These are phyloP conservation scores for Hypoxylon sp. DNA, from an alignment of 2,329 filamentous ascomycete species.

Conservation along the genomic window DNA sequence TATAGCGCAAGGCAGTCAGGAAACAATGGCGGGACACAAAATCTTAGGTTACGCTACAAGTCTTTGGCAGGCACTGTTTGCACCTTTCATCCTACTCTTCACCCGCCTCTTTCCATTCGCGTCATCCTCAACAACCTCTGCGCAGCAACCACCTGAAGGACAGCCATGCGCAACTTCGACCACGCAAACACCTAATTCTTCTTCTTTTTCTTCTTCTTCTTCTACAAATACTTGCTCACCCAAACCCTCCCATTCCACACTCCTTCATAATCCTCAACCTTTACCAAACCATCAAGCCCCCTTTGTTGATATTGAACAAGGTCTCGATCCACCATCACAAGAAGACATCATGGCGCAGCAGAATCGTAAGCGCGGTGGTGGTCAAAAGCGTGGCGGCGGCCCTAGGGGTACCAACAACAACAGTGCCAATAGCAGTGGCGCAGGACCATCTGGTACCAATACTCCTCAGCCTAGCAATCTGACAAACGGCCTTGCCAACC, in stretches of 20 bases:
- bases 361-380: constrained; percentile 22
- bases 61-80: constrained; percentile 49
- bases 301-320: constrained; percentile 30
- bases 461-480: constrained; percentile 25
- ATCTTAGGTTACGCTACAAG: constrained; percentile 47
- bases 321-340: constrained; percentile 17
- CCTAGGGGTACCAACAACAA: constrained; percentile 34
- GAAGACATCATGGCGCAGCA: constrained; percentile 40
- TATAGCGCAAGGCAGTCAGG: no score
- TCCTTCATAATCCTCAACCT: background rate
- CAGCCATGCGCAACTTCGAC: constrained; percentile 11
- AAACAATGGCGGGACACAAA: constrained; percentile 48
- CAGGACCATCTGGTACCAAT: constrained; percentile 11
- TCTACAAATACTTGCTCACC: background rate
- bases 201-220: constrained; percentile 5
- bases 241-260: background rate
- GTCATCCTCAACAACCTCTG: constrained; percentile 31
- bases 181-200: constrained; percentile 6
- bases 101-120: constrained; percentile 42
- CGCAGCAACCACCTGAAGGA: constrained; percentile 19
- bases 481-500: constrained; percentile 31
- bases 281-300: background rate
- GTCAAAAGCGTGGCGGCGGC: constrained; percentile 43
- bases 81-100: constrained; percentile 45
- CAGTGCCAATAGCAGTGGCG: no score